Evolutionary conservation across 495 filamentous ascomycete species (phyloP).

Genomic region (Lophiotrema nucula): DNA sequence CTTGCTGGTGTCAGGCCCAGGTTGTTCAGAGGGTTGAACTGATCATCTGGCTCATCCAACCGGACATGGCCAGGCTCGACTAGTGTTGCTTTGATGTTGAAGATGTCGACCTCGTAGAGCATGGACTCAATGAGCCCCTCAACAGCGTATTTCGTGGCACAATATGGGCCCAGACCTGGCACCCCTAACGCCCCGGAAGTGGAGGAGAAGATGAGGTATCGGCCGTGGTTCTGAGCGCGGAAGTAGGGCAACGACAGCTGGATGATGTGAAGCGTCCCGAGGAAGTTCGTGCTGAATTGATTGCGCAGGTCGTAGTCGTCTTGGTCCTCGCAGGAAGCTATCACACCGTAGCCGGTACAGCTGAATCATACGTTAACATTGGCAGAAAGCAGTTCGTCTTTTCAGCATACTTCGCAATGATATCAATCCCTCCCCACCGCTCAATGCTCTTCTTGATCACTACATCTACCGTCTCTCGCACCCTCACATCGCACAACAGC

Average conservation of each 20-base stretch:
- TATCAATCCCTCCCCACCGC: conserved; percentile 78
- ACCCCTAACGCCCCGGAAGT: conserved; percentile 87
- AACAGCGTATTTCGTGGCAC: conserved; percentile 93
- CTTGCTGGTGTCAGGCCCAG: not conserved
- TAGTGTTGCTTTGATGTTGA: conserved; percentile 87
- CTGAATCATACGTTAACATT: conserved; percentile 18
- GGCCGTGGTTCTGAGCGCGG: conserved; percentile 66
- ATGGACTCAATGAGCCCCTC: conserved; percentile 94
- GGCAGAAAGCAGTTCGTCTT: not conserved
- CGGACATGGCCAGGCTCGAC: conserved; percentile 88
- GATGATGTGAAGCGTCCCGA: conserved; percentile 89
- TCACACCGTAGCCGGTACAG: conserved; percentile 84
- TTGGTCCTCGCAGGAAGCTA: conserved; percentile 95
- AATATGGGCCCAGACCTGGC: conserved; percentile 88
- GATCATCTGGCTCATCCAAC: conserved; percentile 58
- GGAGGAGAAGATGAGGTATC: conserved; percentile 91
- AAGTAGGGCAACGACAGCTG: conserved; percentile 89
- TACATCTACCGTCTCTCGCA: conserved; percentile 69
- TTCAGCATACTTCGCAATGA: conserved; percentile 74
- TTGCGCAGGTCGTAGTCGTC: conserved; percentile 91
- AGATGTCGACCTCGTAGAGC: conserved; percentile 89
- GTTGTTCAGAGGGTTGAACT: not conserved
- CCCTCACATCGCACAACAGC: conserved; percentile 84
- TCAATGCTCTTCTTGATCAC: conserved; percentile 67
- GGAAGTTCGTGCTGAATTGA: conserved; percentile 97